Percentiles rank a stretch among this genome's conserved stretches.
phyloP scores from a whole-genome alignment of 805 yeast species.

The Sungouiella blattae region DNA sequence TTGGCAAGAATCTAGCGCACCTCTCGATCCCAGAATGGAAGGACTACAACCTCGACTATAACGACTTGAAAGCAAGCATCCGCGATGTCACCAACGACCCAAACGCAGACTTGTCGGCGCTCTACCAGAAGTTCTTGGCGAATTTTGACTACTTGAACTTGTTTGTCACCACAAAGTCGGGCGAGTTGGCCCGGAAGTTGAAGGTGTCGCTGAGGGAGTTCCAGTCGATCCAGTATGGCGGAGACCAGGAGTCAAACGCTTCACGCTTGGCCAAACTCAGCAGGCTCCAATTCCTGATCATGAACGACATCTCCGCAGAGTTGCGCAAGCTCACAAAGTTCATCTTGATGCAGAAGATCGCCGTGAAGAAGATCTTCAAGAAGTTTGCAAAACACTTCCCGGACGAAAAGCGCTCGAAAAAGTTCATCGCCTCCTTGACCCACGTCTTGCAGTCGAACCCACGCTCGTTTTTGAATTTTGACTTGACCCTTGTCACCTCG shows the following conservation, averaged over 20 bases:
- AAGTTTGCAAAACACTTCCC: slow-evolving; percentile 53
- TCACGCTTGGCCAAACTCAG: slow-evolving; percentile 19
- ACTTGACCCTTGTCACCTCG: slow-evolving; percentile 57
- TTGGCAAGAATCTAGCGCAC: slow-evolving; percentile 70
- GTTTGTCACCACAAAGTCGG: slow-evolving; percentile 64
- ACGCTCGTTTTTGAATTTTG: slow-evolving; percentile 57
- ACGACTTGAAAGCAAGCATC: slow-evolving; percentile 66
- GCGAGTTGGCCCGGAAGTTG: slow-evolving; percentile 57
- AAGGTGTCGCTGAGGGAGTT: slow-evolving; percentile 22
- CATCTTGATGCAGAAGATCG: slow-evolving; percentile 70
- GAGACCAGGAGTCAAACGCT: slow-evolving; percentile 7
- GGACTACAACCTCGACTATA: slow-evolving; percentile 77
- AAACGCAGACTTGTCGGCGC: slow-evolving; percentile 30
- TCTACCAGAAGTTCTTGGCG: slow-evolving; percentile 41
- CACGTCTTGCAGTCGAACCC: slow-evolving; percentile 38
- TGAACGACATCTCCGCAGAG: slow-evolving; percentile 38
- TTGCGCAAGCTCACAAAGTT: slow-evolving; percentile 68
- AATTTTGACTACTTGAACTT: slow-evolving; percentile 60
- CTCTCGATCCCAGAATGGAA: slow-evolving; percentile 88
- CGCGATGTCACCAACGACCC: slow-evolving; percentile 47
- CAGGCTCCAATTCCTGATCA: slow-evolving; percentile 32
- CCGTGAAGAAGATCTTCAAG: slow-evolving; percentile 67
- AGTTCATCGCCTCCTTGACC: slow-evolving; percentile 34
- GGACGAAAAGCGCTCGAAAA: slow-evolving; percentile 17
- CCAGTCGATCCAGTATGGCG: slow-evolving; percentile 6